Base-by-base conservation (phyloP, 2,329 filamentous ascomycete genomes). In the Magnaporthales sp. region DNA sequence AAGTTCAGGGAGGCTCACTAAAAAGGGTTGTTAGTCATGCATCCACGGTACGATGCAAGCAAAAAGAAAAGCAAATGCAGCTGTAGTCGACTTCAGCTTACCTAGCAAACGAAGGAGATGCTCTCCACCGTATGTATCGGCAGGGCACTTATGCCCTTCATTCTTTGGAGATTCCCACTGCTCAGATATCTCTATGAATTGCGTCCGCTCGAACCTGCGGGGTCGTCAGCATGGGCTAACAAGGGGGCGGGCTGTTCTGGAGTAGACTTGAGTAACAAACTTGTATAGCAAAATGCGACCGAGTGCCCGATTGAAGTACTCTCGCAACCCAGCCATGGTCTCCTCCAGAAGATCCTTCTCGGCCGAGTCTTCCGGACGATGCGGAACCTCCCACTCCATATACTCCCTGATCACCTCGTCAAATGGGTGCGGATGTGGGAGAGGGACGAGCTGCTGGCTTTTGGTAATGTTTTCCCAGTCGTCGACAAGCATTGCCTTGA, bases 401-500 rank as follows among this genome's bases (percentile, higher is more conserved):
- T 97, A 99, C 70, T 94, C 90, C 63, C 92, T 84, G 19, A 99
- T 80, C 68, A 99, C 92, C 70, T 86, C 80, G 70, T 85, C 87
- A 68, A 95, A 92, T 0, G 94, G 88, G 65, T 89, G 86, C 30
- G 84, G 82, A 62, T 92, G 89, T 0, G 95, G 95, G 19, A 99
- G 82, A 1, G 91, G 89, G 32, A 97, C 92, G 4, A 98, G 87
- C 74, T 94, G 91, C 71, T 92, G 87, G 75, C 96, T 95, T 80
- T 97, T 98, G 67, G 95, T 99, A 69, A 99, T 89, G 73, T 97
- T 96, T 77, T 99, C 95, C 95, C 95, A 99, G 77, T 99, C 95
- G 75, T 99, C 95, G 26, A 99, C 95, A 3, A 99, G 86, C 69
- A 96, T 85, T 19, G 91, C 92, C 80, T 98, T 97, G 70, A 99